These are phyloP conservation scores for Rhizopogon roseolus DNA, from an alignment of 768 basidiomycete genomes.

Conservation along the genomic window DNA sequence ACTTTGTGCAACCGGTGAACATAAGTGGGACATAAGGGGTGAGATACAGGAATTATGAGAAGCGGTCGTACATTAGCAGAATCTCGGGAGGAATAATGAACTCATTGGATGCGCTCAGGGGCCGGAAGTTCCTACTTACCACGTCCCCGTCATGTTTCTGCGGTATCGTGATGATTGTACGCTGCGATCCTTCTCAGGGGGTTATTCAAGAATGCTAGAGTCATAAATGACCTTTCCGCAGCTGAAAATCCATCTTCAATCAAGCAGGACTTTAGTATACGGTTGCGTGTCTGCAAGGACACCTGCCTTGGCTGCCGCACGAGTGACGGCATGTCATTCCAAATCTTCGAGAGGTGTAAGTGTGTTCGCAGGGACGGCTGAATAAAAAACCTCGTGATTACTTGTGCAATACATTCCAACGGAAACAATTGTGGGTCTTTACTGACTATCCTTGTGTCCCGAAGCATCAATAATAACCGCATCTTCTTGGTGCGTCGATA, in stretches of 20 bases:
- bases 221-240: no score
- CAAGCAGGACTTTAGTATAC: slow-evolving; percentile 63
- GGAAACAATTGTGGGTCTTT: slow-evolving; percentile 62
- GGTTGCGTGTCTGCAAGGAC: slow-evolving; percentile 58
- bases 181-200: no score
- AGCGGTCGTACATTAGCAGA: no score
- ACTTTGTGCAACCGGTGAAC: no score
- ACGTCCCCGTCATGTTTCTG: no score
- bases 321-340: slow-evolving; percentile 35
- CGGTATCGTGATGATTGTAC: no score
- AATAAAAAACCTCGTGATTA: slow-evolving; percentile 90
- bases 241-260: slow-evolving; percentile 81
- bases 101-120: no score
- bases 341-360: slow-evolving; percentile 5
- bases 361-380: slow-evolving; percentile 39
- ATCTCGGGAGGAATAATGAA: no score
- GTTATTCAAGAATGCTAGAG: no score
- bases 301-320: slow-evolving; percentile 59
- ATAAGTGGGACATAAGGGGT: no score
- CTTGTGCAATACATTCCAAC: slow-evolving; percentile 89
- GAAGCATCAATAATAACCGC: slow-evolving; percentile 19
- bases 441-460: slow-evolving; percentile 19
- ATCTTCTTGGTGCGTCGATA: slow-evolving; percentile 16
- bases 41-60: no score
- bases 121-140: no score